Percentiles rank a stretch among this genome's conserved stretches.
These are phyloP conservation scores for Haplosporangium sp. DNA, from an alignment of 371 early-diverging fungal species.

Conservation along the genomic window DNA sequence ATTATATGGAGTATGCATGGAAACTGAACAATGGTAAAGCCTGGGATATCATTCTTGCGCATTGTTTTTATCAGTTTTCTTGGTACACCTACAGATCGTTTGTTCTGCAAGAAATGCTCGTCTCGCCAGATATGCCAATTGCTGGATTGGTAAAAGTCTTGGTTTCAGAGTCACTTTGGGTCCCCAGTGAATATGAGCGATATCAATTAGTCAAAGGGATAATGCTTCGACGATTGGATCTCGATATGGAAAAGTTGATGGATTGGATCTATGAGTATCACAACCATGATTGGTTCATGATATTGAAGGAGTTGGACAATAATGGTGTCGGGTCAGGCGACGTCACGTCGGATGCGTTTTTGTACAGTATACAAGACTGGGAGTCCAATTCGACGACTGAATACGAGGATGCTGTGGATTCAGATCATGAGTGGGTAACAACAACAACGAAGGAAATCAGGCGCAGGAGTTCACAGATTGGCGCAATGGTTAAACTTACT, in stretches of 20 bases:
- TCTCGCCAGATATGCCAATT: slow-evolving; percentile 50
- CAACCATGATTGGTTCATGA: slow-evolving; percentile 42
- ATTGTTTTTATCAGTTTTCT: slow-evolving; percentile 52
- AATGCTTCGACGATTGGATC: slow-evolving; percentile 37
- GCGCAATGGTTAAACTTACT: slow-evolving; percentile 12
- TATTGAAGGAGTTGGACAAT: slow-evolving; percentile 45
- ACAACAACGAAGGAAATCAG: slow-evolving; percentile 34
- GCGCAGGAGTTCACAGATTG: slow-evolving; percentile 36
- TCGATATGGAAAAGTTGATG: slow-evolving; percentile 37
- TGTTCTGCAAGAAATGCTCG: slow-evolving; percentile 40
- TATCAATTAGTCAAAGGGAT: slow-evolving; percentile 47
- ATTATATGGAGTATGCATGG: slow-evolving; percentile 57
- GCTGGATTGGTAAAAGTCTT: slow-evolving; percentile 42
- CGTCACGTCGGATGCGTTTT: slow-evolving; percentile 34
- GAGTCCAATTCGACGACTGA: slow-evolving; percentile 44
- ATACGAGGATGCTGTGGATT: slow-evolving; percentile 49
- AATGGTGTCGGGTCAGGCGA: slow-evolving; percentile 38
- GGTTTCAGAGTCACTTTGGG: slow-evolving; percentile 44
- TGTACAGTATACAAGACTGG: slow-evolving; percentile 48
- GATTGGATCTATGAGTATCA: slow-evolving; percentile 44
- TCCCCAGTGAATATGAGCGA: slow-evolving; percentile 51
- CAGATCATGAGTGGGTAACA: slow-evolving; percentile 42
- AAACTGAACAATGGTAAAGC: slow-evolving; percentile 47
- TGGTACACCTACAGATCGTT: slow-evolving; percentile 44
- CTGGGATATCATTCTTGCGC: slow-evolving; percentile 52